A percentile compares a stretch with the other conserved stretches of the same genome.
These are phyloP conservation scores for Lepraria neglecta DNA, from an alignment of 495 filamentous ascomycete genomes.

Conservation along the genomic window DNA sequence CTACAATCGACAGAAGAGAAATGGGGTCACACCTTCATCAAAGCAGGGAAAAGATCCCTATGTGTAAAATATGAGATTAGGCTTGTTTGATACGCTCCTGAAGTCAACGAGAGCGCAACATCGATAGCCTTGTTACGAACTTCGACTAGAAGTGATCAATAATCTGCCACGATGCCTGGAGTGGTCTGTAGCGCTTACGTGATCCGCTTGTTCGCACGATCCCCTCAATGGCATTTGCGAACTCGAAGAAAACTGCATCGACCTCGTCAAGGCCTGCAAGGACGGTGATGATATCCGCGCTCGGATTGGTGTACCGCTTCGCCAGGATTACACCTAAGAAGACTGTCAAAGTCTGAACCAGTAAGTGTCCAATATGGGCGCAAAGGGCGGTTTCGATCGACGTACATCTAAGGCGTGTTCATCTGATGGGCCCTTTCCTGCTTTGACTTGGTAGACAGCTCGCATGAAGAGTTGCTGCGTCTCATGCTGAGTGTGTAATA, in stretches of 20 bases:
- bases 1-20: background rate
- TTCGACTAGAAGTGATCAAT: constrained; percentile 46
- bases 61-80: constrained; percentile 93
- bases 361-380: constrained; percentile 37
- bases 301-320: constrained; percentile 93
- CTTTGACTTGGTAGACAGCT: constrained; percentile 62
- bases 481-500: constrained; percentile 59
- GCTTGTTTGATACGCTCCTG: constrained; percentile 88
- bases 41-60: constrained; percentile 83
- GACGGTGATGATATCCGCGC: constrained; percentile 86
- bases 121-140: constrained; percentile 73
- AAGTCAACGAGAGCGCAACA: constrained; percentile 75
- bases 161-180: constrained; percentile 9
- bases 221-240: constrained; percentile 73
- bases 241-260: constrained; percentile 78
- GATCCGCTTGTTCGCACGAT: constrained; percentile 72
- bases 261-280: constrained; percentile 83
- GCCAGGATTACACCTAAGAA: constrained; percentile 74
- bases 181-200: constrained; percentile 44
- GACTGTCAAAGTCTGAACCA: constrained; percentile 71
- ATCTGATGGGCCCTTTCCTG: constrained; percentile 54
- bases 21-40: constrained; percentile 71
- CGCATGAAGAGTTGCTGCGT: constrained; percentile 72
- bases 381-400: constrained; percentile 8
- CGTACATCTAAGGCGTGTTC: constrained; percentile 86